Conservation (phyloP, 2,329 filamentous ascomycete genomes). For the Alternaria solani region DNA sequence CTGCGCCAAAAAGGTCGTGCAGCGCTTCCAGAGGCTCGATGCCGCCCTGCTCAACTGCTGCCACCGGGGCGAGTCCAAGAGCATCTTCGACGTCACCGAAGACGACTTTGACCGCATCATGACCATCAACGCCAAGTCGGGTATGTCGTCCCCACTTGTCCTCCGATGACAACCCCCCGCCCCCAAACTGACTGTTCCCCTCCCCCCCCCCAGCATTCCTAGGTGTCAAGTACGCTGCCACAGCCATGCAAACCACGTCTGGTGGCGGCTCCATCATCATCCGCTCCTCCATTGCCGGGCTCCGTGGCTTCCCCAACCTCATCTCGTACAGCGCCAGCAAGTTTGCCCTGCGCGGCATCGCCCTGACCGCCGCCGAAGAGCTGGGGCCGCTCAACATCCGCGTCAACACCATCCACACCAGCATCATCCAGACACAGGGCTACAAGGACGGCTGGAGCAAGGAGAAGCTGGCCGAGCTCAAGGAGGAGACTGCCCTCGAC, state of each 20-base stretch:
- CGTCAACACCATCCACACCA: conserved; percentile 54
- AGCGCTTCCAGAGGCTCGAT: conserved; percentile 40
- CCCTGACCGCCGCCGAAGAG: conserved; percentile 50
- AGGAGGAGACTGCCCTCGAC: conserved; percentile 46
- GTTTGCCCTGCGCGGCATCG: conserved; percentile 51
- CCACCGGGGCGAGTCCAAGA: conserved; percentile 37
- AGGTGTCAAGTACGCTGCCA: conserved; percentile 48
- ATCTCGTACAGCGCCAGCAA: conserved; percentile 50
- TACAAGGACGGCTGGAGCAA: conserved; percentile 47
- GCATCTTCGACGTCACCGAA: conserved; percentile 48
- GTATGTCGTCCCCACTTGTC: conserved; percentile 25
- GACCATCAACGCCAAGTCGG: conserved; percentile 50
- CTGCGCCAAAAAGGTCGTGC: conserved; percentile 33
- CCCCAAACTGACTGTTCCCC: not conserved
- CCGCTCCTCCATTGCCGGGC: conserved; percentile 51
- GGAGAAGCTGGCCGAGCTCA: conserved; percentile 46
- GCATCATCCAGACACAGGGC: conserved; percentile 49
- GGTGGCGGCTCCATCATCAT: conserved; percentile 52
- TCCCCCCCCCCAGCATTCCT: conserved; percentile 41
- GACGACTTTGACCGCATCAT: conserved; percentile 50
- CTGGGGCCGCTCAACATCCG: conserved; percentile 50
- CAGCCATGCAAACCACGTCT: conserved; percentile 40
- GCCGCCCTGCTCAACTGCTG: conserved; percentile 40
- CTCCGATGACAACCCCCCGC: not conserved
- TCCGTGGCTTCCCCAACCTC: conserved; percentile 49